Percentiles rank a stretch among this genome's conserved stretches.
Evolutionary conservation across 108 stramenopile species (phyloP).

Genomic region (Cyclostephanos invisitatus): DNA sequence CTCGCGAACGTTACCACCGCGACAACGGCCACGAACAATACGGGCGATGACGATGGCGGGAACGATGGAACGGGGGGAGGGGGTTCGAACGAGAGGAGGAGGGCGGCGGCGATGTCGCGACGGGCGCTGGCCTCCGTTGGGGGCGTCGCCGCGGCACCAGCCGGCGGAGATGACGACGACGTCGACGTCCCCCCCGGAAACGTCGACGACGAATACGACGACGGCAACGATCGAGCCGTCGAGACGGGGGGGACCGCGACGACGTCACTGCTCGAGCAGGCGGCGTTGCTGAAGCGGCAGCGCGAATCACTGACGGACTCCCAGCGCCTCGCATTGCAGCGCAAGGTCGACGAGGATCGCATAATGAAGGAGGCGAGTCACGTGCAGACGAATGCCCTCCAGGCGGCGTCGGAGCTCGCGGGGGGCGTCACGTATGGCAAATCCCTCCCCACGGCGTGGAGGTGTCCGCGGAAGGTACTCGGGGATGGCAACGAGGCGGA

Average conservation of each 20-base stretch:
- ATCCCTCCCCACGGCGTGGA: constrained; percentile 89
- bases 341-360: constrained; percentile 83
- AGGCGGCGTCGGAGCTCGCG: constrained; percentile 92
- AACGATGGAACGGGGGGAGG: constrained; percentile 12
- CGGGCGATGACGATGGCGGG: constrained; percentile 14
- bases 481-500: constrained; percentile 63
- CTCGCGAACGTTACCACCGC: constrained; percentile 20
- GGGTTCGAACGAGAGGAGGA: constrained; percentile 41
- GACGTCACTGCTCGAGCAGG: constrained; percentile 80
- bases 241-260: neutral
- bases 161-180: constrained; percentile 24
- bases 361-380: constrained; percentile 93
- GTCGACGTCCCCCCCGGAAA: constrained; percentile 13
- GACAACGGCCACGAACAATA: neutral
- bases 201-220: neutral
- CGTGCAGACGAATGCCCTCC: constrained; percentile 95
- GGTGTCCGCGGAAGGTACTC: constrained; percentile 76
- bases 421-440: constrained; percentile 81
- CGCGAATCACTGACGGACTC: constrained; percentile 54
- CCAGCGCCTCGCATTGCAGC: constrained; percentile 61
- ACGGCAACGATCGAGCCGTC: constrained; percentile 27
- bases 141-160: constrained; percentile 8
- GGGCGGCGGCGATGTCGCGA: constrained; percentile 31
- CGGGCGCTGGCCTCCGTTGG: constrained; percentile 42
- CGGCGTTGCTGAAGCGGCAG: constrained; percentile 76